Evolutionary conservation across 495 filamentous ascomycete genomes (phyloP).

Genomic region (Terfezia boudieri): DNA sequence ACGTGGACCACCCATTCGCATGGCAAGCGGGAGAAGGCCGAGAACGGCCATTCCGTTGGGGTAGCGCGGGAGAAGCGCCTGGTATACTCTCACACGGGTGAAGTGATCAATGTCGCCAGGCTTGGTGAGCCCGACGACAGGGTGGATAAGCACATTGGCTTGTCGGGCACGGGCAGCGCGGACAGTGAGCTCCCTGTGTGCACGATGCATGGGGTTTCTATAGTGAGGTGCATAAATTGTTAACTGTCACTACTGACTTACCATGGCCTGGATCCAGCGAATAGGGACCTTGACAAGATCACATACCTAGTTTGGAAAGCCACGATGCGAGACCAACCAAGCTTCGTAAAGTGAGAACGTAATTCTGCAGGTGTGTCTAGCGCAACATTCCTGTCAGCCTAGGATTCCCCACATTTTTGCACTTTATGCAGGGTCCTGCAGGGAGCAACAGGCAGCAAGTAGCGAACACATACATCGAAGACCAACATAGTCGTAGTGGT

Average conservation of each 20-base stretch:
- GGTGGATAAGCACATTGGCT: slow-evolving; percentile 97
- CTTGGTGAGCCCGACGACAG: slow-evolving; percentile 94
- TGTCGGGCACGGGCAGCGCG: slow-evolving; percentile 84
- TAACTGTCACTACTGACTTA: slow-evolving; percentile 2
- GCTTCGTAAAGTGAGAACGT: slow-evolving; percentile 92
- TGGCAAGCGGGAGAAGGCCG: slow-evolving; percentile 82
- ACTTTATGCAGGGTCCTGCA: neutral
- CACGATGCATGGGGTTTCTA: slow-evolving; percentile 94
- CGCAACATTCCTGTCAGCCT: neutral
- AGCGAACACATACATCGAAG: slow-evolving; percentile 51
- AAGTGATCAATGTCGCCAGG: slow-evolving; percentile 99
- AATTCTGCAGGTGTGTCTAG: slow-evolving; percentile 84
- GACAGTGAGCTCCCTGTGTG: slow-evolving; percentile 91
- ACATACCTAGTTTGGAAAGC: slow-evolving; percentile 65
- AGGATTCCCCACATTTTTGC: neutral
- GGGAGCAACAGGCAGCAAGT: neutral
- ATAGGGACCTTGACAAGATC: slow-evolving; percentile 2
- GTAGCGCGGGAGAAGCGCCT: slow-evolving; percentile 89
- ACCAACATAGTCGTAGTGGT: slow-evolving; percentile 97
- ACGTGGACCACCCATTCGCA: slow-evolving; percentile 97
- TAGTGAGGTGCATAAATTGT: no score
- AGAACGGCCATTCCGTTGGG: slow-evolving; percentile 98
- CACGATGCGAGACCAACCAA: slow-evolving; percentile 89
- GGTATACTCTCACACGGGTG: slow-evolving; percentile 94
- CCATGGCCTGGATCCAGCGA: neutral